Evolutionary conservation across 352 stramenopile species (phyloP).

Genomic region (Phytopythium litorale): DNA sequence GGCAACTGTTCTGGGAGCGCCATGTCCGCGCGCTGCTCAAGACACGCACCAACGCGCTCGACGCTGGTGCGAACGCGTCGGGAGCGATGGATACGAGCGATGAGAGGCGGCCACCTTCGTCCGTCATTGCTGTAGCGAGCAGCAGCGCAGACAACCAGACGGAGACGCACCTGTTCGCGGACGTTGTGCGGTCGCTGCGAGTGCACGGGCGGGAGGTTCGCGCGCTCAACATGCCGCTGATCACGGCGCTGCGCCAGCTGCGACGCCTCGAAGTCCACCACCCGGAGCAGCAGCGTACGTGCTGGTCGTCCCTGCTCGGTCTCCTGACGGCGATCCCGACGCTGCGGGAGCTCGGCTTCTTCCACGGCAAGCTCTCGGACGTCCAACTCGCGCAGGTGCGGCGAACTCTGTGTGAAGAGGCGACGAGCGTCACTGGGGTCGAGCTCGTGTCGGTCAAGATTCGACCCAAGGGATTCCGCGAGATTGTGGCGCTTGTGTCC

Average conservation of each 20-base stretch:
- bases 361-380: constrained; percentile 62
- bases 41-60: constrained; percentile 12
- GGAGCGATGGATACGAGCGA: background rate
- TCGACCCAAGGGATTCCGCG: constrained; percentile 29
- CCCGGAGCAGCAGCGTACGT: constrained; percentile 58
- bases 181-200: constrained; percentile 56
- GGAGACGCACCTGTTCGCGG: constrained; percentile 33
- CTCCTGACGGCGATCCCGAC: constrained; percentile 29
- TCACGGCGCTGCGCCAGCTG: constrained; percentile 38
- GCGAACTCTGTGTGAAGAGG: constrained; percentile 14
- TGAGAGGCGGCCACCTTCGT: background rate
- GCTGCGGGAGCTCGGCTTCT: constrained; percentile 57
- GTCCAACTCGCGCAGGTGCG: constrained; percentile 38
- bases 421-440: constrained; percentile 26
- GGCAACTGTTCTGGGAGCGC: constrained; percentile 54
- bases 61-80: background rate
- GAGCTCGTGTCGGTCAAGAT: constrained; percentile 77
- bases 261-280: constrained; percentile 70
- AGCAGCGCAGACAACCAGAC: background rate
- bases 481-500: constrained; percentile 41
- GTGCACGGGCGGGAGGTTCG: constrained; percentile 64
- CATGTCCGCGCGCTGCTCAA: constrained; percentile 49
- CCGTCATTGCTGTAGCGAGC: background rate
- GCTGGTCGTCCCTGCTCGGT: constrained; percentile 27
- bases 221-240: constrained; percentile 34